phyloP scores from a whole-genome alignment of 345 rosid species.

The Erucastrum elatum region DNA sequence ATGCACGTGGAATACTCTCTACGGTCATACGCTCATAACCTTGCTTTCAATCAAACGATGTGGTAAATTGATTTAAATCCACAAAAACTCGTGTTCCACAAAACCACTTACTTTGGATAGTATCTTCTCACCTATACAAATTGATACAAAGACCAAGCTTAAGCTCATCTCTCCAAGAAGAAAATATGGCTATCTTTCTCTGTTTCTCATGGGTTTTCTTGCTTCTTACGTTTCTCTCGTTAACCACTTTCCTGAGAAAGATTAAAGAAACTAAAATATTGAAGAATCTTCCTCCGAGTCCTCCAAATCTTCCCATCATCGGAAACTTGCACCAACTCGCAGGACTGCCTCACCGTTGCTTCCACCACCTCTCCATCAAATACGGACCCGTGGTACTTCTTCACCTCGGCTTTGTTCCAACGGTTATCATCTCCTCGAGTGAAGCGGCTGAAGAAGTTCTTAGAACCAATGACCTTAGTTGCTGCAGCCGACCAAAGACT shows the following conservation, averaged over 20 bases:
- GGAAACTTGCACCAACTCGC: constrained; percentile 18
- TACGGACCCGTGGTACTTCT: constrained; percentile 12
- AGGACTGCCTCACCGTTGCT: constrained; percentile 15
- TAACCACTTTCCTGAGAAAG: background rate
- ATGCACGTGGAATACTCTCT: too few species aligned
- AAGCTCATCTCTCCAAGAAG: background rate
- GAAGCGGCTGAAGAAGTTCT: constrained; percentile 21
- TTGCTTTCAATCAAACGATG: too few species aligned
- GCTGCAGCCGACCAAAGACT: constrained; percentile 17
- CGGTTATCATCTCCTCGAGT: constrained; percentile 15
- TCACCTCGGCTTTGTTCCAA: constrained; percentile 11
- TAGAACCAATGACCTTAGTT: background rate
- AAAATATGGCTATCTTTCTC: constrained; percentile 4
- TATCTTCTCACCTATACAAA: background rate
- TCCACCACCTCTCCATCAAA: constrained; percentile 11
- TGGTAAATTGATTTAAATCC: too few species aligned
- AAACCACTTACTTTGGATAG: background rate
- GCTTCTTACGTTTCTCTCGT: background rate
- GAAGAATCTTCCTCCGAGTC: constrained; percentile 12
- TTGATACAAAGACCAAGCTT: background rate
- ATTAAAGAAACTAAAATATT: background rate
- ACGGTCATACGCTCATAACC: too few species aligned
- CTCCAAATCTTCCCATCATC: constrained; percentile 13
- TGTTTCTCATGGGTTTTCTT: background rate
- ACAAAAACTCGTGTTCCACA: too few species aligned